Evolutionary conservation across 1,139 yeast species (phyloP), one percentile per base, ranked within the genome.

Genomic region (Tardiomyces depauwii): DNA sequence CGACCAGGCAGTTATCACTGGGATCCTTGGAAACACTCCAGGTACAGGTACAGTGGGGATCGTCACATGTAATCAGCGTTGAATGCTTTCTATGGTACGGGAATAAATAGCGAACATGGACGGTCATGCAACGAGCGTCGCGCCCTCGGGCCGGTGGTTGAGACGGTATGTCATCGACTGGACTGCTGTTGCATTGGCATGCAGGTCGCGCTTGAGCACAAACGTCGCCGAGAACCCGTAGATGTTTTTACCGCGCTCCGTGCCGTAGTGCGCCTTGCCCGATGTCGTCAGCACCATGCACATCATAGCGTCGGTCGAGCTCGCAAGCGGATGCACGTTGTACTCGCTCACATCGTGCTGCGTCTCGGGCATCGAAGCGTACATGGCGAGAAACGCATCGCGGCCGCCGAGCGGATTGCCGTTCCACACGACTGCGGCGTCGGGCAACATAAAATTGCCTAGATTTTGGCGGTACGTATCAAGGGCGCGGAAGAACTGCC

Each of bases 401-500:
- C 55, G 50, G n/a, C 70, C 70, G 16, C 57, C 65, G 14, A 65
- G 52, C n/a, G 70, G 69, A 18, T 59, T 60, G 16, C 70, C 70
- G 49, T 64, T 63, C 68, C 68, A 66, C 18, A 66, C 63, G 21
- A 66, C 55, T 18, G 66, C 62, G 4, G 65, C 57, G 19, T 53
- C 53, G 13, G 63, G 60, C 14, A 49, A 44, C 13, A 65, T 43
- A 43, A 54, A 53, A 27, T 51, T 47, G 38, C 52, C 47, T n/a
- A 60, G 53, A 42, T 58, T 58, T 23, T 55, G 53, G 4, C 62
- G 51, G 42, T 51, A 52, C 18, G 47, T 49, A 45, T 60, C 64
- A 25, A 59, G 48, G 7, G 59, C 62, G 43, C 49, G 54, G 52
- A 59, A 55, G 42, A 60, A 60, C 49, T 55, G 60, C 19, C 41